A percentile compares a stretch with the other conserved stretches of the same genome.
phyloP scores from a whole-genome alignment of 768 basidiomycete species.

The Russula abietina region DNA sequence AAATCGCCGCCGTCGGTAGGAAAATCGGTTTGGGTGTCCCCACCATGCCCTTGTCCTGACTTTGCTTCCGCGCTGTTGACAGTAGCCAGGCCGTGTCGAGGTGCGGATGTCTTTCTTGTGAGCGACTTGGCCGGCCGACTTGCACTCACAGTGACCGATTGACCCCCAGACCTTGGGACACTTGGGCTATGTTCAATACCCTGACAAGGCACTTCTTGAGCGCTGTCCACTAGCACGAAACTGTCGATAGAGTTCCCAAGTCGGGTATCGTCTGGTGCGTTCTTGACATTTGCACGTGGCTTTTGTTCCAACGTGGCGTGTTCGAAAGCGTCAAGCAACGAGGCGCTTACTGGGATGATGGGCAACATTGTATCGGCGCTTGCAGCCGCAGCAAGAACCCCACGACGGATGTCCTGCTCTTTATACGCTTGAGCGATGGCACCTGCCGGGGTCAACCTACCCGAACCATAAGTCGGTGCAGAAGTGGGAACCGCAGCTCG shows the following conservation, averaged over 20 bases:
- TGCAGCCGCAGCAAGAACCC: constrained; percentile 19
- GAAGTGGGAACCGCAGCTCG: neutral
- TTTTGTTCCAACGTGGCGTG: neutral
- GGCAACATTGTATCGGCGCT: constrained; percentile 3
- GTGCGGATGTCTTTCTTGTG: constrained; percentile 22
- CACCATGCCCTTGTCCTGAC: neutral
- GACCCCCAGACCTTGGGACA: neutral
- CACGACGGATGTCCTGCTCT: constrained; percentile 23
- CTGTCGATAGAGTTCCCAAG: constrained; percentile 4
- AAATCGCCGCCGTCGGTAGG: neutral
- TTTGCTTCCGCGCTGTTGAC: neutral
- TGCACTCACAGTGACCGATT: neutral
- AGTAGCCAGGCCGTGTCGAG: constrained; percentile 8
- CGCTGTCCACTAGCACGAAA: constrained; percentile 13
- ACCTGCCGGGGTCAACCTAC: constrained; percentile 24
- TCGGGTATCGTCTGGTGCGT: constrained; percentile 1
- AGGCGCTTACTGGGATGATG: neutral
- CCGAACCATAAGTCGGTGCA: constrained; percentile 1
- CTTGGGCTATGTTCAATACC: neutral
- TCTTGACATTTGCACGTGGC: neutral
- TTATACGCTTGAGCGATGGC: constrained; percentile 24
- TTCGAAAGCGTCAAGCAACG: neutral
- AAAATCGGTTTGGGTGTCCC: neutral
- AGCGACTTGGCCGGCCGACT: constrained; percentile 11
- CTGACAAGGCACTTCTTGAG: neutral